Evolutionary conservation across 2,329 filamentous ascomycete genomes (phyloP).

Genomic region (Endothia cerciana): DNA sequence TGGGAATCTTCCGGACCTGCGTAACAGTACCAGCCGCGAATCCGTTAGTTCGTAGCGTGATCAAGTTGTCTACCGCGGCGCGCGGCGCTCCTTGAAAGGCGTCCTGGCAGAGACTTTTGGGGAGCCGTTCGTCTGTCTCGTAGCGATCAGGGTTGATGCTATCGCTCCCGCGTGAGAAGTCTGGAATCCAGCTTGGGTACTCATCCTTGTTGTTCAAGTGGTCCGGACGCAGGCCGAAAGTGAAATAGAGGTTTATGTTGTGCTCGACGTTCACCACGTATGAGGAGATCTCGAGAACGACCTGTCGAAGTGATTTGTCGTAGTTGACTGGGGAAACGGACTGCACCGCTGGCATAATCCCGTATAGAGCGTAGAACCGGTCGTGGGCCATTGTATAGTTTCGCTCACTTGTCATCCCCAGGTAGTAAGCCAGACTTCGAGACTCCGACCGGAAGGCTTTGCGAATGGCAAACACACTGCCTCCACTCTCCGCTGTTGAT

Average conservation of each 20-base stretch:
- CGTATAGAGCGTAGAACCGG: conserved; percentile 15
- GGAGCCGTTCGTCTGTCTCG: neutral
- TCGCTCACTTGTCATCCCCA: conserved; percentile 11
- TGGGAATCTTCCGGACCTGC: neutral
- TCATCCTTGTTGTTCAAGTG: neutral
- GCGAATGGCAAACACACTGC: conserved; percentile 7
- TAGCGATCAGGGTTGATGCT: neutral
- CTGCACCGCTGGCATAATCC: conserved; percentile 8
- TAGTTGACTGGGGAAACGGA: conserved; percentile 7
- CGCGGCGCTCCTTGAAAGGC: neutral
- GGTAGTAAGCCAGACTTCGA: neutral
- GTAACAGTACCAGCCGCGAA: neutral
- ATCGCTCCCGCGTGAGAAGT: neutral
- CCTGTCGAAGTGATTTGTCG: neutral
- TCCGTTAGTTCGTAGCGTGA: neutral
- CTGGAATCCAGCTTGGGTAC: conserved; percentile 12
- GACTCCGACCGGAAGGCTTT: neutral
- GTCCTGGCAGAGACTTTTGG: neutral
- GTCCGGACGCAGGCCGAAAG: neutral
- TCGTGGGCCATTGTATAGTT: conserved; percentile 2
- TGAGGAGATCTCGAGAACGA: conserved; percentile 2
- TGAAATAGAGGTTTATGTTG: neutral
- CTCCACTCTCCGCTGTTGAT: neutral
- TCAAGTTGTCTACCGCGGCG: neutral
- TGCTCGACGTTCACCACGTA: conserved; percentile 16